Percentiles rank a stretch among this genome's conserved stretches.
These are phyloP conservation scores for Thermochaetoides dissita DNA, from an alignment of 2,329 filamentous ascomycete genomes.

Conservation along the genomic window DNA sequence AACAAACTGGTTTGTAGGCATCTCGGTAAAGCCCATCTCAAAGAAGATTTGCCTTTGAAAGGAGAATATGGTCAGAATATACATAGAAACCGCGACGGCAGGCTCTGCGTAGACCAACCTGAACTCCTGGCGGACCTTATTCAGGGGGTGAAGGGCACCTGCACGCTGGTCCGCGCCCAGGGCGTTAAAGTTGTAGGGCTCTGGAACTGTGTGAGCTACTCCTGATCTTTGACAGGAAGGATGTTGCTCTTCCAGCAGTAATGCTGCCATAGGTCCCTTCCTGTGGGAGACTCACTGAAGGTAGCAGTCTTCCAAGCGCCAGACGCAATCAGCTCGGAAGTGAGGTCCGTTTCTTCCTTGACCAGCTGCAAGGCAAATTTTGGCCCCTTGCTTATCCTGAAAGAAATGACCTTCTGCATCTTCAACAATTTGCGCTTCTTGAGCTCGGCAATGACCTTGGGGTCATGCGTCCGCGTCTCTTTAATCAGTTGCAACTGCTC, in stretches of 20 bases:
- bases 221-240: not conserved
- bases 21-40: conserved; percentile 96
- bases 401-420: conserved; percentile 71
- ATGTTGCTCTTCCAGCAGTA: no score
- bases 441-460: conserved; percentile 65
- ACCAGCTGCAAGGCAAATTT: conserved; percentile 82
- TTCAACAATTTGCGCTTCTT: conserved; percentile 85
- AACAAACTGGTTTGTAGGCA: conserved; percentile 87
- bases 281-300: conserved; percentile 39
- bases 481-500: conserved; percentile 63
- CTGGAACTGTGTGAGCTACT: conserved; percentile 3
- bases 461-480: conserved; percentile 55
- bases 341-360: conserved; percentile 91
- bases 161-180: conserved; percentile 47
- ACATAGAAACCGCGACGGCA: no score
- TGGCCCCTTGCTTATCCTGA: conserved; percentile 68
- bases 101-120: conserved; percentile 2
- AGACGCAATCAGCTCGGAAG: conserved; percentile 75
- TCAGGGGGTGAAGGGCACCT: conserved; percentile 56
- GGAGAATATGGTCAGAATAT: not conserved
- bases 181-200: conserved; percentile 46
- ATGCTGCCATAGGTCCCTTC: not conserved
- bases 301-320: conserved; percentile 85
- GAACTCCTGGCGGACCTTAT: conserved; percentile 93
- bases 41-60: conserved; percentile 77